phyloP scores from a whole-genome alignment of 192 early-diverging fungal genomes.

The Gamsiella multidivaricata region DNA sequence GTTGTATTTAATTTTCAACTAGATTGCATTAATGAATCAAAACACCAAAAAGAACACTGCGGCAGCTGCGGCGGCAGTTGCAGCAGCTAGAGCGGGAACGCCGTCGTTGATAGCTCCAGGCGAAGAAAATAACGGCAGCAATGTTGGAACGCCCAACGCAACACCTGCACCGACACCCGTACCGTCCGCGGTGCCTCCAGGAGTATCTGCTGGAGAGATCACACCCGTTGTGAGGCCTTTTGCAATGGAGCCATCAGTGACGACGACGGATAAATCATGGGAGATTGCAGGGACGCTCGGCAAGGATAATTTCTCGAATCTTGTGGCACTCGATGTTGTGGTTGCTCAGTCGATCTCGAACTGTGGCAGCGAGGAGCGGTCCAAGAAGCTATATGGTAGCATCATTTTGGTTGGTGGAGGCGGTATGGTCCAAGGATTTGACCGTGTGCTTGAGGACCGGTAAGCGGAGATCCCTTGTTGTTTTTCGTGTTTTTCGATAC shows the following conservation, averaged over 20 bases:
- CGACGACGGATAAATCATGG: slow-evolving; percentile 39
- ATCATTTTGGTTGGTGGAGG: slow-evolving; percentile 92
- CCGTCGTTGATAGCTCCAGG: slow-evolving; percentile 24
- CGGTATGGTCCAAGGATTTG: slow-evolving; percentile 75
- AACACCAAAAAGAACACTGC: slow-evolving; percentile 27
- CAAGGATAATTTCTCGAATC: slow-evolving; percentile 45
- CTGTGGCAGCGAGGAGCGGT: slow-evolving; percentile 74
- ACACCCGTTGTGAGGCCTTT: slow-evolving; percentile 11
- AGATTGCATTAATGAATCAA: slow-evolving; percentile 34
- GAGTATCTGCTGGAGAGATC: background rate
- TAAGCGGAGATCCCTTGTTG: slow-evolving; percentile 13
- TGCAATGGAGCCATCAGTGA: slow-evolving; percentile 50
- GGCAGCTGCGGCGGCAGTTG: slow-evolving; percentile 24
- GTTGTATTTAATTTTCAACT: background rate
- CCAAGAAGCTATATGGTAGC: slow-evolving; percentile 77
- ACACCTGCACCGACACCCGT: slow-evolving; percentile 29
- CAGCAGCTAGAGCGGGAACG: slow-evolving; percentile 46
- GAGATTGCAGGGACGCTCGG: slow-evolving; percentile 49
- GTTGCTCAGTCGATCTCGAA: slow-evolving; percentile 76
- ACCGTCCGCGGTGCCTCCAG: slow-evolving; percentile 9
- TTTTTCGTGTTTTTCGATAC: too few species aligned
- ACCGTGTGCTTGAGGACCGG: slow-evolving; percentile 71
- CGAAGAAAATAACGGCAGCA: slow-evolving; percentile 15
- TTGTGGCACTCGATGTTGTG: slow-evolving; percentile 69
- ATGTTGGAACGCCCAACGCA: slow-evolving; percentile 20